Conservation (phyloP, 2,329 filamentous ascomycete genomes). For the Penicillium sp. region DNA sequence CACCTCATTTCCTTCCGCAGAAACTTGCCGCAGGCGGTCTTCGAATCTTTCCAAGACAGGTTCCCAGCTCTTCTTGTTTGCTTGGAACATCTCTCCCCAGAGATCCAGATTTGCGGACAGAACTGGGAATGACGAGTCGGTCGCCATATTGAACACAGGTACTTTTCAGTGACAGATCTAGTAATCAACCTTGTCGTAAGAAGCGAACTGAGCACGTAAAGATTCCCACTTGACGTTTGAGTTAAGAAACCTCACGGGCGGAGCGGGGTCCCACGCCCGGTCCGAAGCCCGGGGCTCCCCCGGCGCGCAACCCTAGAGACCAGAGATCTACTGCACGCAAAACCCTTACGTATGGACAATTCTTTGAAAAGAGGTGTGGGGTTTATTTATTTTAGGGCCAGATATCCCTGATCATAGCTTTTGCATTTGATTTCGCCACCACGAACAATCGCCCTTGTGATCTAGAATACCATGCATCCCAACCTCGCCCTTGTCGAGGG, state of each 20-base stretch:
- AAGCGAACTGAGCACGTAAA: too few species aligned
- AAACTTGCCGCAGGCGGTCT: conserved; percentile 24
- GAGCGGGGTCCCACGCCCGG: conserved; percentile 5
- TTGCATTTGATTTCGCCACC: neutral
- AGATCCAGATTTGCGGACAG: conserved; percentile 19
- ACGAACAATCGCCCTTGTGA: neutral
- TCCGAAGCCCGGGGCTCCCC: conserved; percentile 11
- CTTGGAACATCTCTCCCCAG: conserved; percentile 16
- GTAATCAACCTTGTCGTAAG: too few species aligned
- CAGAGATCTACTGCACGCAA: neutral
- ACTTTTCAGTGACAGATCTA: too few species aligned
- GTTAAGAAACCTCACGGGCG: neutral
- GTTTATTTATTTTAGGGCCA: too few species aligned
- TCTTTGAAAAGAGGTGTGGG: neutral
- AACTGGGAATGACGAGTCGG: conserved; percentile 16
- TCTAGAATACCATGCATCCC: conserved; percentile 1
- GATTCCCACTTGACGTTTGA: neutral
- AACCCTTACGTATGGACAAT: neutral
- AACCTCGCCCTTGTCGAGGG: conserved; percentile 20
- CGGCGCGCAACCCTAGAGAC: neutral
- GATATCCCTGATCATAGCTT: too few species aligned
- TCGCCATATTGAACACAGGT: conserved; percentile 12
- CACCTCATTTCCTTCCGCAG: conserved; percentile 29
- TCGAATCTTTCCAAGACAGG: conserved; percentile 35
- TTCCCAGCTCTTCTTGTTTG: conserved; percentile 25